phyloP scores from a whole-genome alignment of 2,329 filamentous ascomycete species.

The Colletotrichum siamense region DNA sequence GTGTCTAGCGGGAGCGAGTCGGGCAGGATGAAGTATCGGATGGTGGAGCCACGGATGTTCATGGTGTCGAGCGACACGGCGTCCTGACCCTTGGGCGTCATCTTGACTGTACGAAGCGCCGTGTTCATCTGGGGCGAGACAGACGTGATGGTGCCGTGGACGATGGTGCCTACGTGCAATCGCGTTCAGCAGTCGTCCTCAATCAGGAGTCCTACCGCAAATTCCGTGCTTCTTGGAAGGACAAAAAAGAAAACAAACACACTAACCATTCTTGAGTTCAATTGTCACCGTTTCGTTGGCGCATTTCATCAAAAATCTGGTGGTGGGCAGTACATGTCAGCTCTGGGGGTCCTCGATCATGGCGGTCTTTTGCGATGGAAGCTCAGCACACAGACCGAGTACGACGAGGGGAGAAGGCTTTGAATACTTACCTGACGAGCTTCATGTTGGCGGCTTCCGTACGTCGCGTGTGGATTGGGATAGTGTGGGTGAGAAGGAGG shows the following conservation, averaged over 20 bases:
- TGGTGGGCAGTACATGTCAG: constrained; percentile 30
- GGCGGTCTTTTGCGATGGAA: neutral
- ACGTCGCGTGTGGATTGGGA: neutral
- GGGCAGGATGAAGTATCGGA: constrained; percentile 95
- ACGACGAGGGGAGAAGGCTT: constrained; percentile 30
- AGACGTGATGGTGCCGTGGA: constrained; percentile 95
- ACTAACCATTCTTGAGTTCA: constrained; percentile 94
- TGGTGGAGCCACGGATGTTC: constrained; percentile 94
- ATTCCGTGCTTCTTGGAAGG: neutral
- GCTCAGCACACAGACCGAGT: constrained; percentile 25
- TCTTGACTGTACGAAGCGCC: constrained; percentile 92
- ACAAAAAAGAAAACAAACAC: neutral
- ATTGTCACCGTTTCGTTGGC: constrained; percentile 98
- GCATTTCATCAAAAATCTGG: constrained; percentile 98
- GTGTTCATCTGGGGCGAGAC: constrained; percentile 99
- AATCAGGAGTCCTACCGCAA: neutral
- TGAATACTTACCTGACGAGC: constrained; percentile 82
- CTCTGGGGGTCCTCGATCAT: constrained; percentile 16
- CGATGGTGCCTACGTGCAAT: constrained; percentile 75
- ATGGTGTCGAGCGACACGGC: constrained; percentile 91
- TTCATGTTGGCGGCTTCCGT: constrained; percentile 72
- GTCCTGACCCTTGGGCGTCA: constrained; percentile 89
- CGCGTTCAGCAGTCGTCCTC: constrained; percentile 2
- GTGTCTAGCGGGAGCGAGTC: constrained; percentile 96
- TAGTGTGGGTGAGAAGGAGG: neutral